phyloP scores from a whole-genome alignment of 441 rosid species.

The Adansonia gregorii region DNA sequence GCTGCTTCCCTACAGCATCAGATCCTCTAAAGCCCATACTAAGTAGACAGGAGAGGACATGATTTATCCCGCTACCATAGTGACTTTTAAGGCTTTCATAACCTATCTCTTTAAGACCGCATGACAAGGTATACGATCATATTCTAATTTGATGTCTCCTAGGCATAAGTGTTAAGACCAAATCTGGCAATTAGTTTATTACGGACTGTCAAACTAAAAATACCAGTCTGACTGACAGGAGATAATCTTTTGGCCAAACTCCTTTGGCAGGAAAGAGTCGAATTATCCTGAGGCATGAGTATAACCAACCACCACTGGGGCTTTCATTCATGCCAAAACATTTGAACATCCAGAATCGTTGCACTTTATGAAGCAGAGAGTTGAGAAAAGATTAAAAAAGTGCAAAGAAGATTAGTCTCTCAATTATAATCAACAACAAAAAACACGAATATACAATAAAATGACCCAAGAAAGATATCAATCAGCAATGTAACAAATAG shows the following conservation, averaged over 20 bases:
- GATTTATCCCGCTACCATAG: background rate
- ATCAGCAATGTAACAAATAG: conserved; percentile 4
- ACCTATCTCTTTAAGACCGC: background rate
- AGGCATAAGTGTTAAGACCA: background rate
- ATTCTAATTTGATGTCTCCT: background rate
- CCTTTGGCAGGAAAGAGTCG: background rate
- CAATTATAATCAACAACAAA: too few relatives aligned
- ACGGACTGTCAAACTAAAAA: background rate
- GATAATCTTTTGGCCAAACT: background rate
- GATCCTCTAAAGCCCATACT: background rate
- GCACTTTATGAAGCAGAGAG: background rate
- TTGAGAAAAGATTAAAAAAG: background rate
- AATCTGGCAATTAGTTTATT: too few relatives aligned
- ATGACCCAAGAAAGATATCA: conserved; percentile 16
- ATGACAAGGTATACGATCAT: background rate
- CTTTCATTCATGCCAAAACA: background rate
- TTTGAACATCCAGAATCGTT: background rate
- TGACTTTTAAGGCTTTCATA: background rate
- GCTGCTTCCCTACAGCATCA: background rate
- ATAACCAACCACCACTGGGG: background rate
- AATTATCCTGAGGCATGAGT: background rate
- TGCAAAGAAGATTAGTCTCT: too few relatives aligned
- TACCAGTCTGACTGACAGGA: background rate
- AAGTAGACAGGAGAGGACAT: background rate
- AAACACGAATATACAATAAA: background rate